Evolutionary conservation across 2,329 filamentous ascomycete genomes (phyloP).

Genomic region (Sclerotinia spermophila): DNA sequence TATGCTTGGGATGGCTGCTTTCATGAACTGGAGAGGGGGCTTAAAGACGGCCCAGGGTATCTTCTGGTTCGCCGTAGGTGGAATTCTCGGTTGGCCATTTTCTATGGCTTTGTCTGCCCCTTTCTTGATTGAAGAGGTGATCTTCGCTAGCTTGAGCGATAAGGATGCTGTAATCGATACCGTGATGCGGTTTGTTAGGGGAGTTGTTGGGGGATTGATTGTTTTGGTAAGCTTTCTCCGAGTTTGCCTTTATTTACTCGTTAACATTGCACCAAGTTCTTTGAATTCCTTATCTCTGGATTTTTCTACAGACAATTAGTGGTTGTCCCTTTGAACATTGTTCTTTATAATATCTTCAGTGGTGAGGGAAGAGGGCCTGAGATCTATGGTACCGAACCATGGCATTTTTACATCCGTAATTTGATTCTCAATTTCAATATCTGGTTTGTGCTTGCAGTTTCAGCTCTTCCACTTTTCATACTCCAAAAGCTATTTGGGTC

Average conservation of each 20-base stretch:
- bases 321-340: conserved; percentile 85
- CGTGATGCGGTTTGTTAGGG: conserved; percentile 61
- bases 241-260: not conserved
- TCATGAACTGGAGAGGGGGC: conserved; percentile 84
- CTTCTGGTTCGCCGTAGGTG: conserved; percentile 84
- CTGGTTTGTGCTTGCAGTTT: conserved; percentile 80
- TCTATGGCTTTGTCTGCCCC: conserved; percentile 76
- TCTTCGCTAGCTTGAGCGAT: conserved; percentile 53
- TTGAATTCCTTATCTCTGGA: conserved; percentile 70
- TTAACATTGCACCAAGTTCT: conserved; percentile 47
- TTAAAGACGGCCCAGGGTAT: conserved; percentile 79
- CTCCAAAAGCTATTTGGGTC: conserved; percentile 63
- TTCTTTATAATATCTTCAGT: conserved; percentile 92
- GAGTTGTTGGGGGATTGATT: conserved; percentile 46
- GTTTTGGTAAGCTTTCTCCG: conserved; percentile 31
- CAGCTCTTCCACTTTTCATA: conserved; percentile 70
- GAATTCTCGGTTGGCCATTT: conserved; percentile 92
- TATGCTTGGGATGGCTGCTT: conserved; percentile 81
- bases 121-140: conserved; percentile 73
- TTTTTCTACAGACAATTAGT: conserved; percentile 81
- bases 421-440: conserved; percentile 91
- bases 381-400: conserved; percentile 93
- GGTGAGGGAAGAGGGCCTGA: conserved; percentile 74
- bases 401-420: conserved; percentile 95
- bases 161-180: conserved; percentile 58